Evolutionary conservation across 306 rosid species (phyloP).

Genomic region (Hylodesmum podocarpum): DNA sequence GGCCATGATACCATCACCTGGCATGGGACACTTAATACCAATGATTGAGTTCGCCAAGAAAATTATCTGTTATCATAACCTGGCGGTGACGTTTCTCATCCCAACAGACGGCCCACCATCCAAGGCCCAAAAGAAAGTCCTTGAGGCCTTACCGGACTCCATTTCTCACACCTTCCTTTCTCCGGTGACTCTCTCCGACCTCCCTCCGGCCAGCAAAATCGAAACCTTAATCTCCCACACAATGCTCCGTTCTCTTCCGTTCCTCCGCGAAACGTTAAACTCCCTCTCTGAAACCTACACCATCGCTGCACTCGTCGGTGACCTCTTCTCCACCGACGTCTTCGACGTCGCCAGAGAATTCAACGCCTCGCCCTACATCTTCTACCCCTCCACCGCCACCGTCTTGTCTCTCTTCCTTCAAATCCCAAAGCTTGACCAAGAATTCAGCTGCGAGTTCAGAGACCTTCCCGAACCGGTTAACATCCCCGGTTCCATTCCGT

Average conservation of each 20-base stretch:
- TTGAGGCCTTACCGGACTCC: slow-evolving; percentile 36
- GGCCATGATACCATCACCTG: slow-evolving; percentile 64
- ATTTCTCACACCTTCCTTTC: slow-evolving; percentile 43
- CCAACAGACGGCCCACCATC: slow-evolving; percentile 63
- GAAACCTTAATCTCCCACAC: slow-evolving; percentile 37
- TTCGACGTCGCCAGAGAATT: slow-evolving; percentile 64
- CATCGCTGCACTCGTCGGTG: slow-evolving; percentile 54
- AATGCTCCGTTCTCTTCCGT: slow-evolving; percentile 40
- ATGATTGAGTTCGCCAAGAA: slow-evolving; percentile 64
- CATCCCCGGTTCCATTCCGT: slow-evolving; percentile 65
- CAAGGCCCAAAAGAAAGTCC: slow-evolving; percentile 49
- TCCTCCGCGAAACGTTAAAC: slow-evolving; percentile 29
- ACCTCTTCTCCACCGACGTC: slow-evolving; percentile 71
- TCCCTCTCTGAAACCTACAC: slow-evolving; percentile 22
- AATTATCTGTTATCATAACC: slow-evolving; percentile 33
- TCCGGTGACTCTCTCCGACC: slow-evolving; percentile 15
- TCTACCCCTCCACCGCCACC: slow-evolving; percentile 64
- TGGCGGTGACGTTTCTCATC: slow-evolving; percentile 49
- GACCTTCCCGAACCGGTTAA: slow-evolving; percentile 47
- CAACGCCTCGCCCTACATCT: slow-evolving; percentile 42
- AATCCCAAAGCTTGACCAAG: slow-evolving; percentile 47
- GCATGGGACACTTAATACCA: slow-evolving; percentile 92
- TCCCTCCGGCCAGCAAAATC: not conserved
- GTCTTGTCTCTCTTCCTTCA: slow-evolving; percentile 43
- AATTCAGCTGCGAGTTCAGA: slow-evolving; percentile 46